A percentile compares a stretch with the other conserved stretches of the same genome.
These are phyloP conservation scores for Penicillium sp. DNA, from an alignment of 2,329 filamentous ascomycete genomes.

Conservation along the genomic window DNA sequence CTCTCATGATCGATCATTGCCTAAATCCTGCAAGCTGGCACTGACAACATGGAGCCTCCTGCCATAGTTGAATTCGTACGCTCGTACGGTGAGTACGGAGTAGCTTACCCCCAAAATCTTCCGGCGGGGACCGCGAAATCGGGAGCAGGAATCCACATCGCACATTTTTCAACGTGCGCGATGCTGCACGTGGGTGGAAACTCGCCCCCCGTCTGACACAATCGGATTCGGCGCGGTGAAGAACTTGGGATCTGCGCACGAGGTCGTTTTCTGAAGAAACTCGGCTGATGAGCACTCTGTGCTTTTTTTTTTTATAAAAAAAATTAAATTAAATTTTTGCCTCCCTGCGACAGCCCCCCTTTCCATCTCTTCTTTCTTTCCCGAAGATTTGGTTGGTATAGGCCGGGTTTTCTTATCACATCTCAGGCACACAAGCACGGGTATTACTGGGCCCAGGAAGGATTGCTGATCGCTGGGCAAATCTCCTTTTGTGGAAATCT, in stretches of 20 bases:
- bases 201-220: conserved; percentile 4
- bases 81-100: neutral
- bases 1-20: conserved; percentile 4
- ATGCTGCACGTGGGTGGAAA: conserved; percentile 12
- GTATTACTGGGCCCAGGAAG: neutral
- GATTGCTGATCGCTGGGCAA: conserved; percentile 17
- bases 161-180: neutral
- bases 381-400: conserved; percentile 6
- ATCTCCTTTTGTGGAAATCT: conserved; percentile 15
- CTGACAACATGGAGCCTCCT: conserved; percentile 8
- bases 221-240: conserved; percentile 7
- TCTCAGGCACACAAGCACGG: neutral
- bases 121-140: neutral
- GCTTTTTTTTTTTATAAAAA: neutral
- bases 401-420: conserved; percentile 5
- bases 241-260: conserved; percentile 3
- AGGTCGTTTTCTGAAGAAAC: conserved; percentile 16
- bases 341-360: neutral
- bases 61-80: neutral
- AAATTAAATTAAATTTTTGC: neutral
- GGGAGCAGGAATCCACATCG: neutral
- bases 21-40: conserved; percentile 6
- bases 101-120: neutral
- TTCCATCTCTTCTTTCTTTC: neutral
- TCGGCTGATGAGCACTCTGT: conserved; percentile 1